Conservation (phyloP, 192 early-diverging fungal species). For the Coemansia sp. region DNA sequence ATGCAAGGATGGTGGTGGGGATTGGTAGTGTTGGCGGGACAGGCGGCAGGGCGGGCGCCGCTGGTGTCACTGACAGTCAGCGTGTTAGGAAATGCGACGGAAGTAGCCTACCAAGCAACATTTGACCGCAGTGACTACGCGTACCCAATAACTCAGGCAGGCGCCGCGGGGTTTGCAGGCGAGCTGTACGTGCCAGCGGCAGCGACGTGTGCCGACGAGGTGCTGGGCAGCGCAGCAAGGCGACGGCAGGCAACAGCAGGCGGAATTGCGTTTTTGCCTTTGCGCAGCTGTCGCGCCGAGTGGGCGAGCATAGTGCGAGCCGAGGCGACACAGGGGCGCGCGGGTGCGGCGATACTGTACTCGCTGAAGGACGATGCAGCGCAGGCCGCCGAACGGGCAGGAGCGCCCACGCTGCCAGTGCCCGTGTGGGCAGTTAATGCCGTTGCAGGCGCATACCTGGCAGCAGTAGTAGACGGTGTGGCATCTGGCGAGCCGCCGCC, state of each 20-base stretch:
- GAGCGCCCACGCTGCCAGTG: constrained; percentile 7
- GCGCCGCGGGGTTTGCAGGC: constrained; percentile 33
- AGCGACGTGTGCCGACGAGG: constrained; percentile 28
- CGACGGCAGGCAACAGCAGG: background rate
- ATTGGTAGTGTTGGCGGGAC: background rate
- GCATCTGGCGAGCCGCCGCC: background rate
- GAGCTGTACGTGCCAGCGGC: constrained; percentile 34
- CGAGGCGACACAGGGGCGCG: constrained; percentile 17
- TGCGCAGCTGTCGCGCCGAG: constrained; percentile 23
- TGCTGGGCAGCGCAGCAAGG: background rate
- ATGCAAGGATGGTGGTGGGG: background rate
- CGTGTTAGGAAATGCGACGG: constrained; percentile 16
- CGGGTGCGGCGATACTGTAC: constrained; percentile 27
- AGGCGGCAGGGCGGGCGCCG: constrained; percentile 13
- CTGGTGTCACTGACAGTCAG: constrained; percentile 39
- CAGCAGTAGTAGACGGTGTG: constrained; percentile 4
- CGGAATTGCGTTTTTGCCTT: constrained; percentile 39
- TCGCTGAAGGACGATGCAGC: constrained; percentile 46
- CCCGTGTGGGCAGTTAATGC: constrained; percentile 46
- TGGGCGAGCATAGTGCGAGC: constrained; percentile 28
- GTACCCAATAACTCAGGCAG: constrained; percentile 34
- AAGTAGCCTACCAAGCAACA: constrained; percentile 21
- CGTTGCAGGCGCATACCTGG: constrained; percentile 29
- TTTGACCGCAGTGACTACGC: constrained; percentile 46
- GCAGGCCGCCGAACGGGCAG: constrained; percentile 25